phyloP scores from a whole-genome alignment of 2,329 filamentous ascomycete species.

The Fusarium circinatum region DNA sequence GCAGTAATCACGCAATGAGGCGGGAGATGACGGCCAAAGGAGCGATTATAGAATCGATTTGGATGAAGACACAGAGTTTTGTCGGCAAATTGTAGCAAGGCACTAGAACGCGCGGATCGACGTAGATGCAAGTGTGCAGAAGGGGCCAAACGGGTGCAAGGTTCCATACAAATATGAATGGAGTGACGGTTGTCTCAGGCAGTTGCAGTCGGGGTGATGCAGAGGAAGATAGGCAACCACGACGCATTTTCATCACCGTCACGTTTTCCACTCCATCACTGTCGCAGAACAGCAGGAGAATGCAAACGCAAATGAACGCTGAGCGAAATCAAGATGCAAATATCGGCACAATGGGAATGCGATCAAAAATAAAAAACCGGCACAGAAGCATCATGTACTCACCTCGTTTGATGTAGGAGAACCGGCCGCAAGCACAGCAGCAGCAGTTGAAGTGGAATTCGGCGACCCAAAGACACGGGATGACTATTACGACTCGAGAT shows the following conservation, averaged over 20 bases:
- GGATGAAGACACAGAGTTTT: constrained; percentile 24
- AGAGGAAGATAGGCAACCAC: constrained; percentile 21
- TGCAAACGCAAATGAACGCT: neutral
- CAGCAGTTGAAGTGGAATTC: constrained; percentile 20
- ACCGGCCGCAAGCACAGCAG: constrained; percentile 30
- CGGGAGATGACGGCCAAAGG: constrained; percentile 23
- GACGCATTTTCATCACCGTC: constrained; percentile 19
- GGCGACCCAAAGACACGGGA: constrained; percentile 18
- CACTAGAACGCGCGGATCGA: constrained; percentile 11
- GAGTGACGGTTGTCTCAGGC: constrained; percentile 18
- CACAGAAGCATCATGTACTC: constrained; percentile 33
- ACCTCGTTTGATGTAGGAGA: constrained; percentile 33
- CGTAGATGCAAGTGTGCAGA: constrained; percentile 11
- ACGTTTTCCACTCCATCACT: constrained; percentile 8
- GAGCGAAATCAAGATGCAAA: neutral
- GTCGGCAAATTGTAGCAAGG: constrained; percentile 17
- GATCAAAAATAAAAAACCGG: constrained; percentile 8
- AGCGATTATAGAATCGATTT: constrained; percentile 10
- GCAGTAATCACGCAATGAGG: constrained; percentile 41
- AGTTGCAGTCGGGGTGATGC: constrained; percentile 13
- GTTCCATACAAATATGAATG: constrained; percentile 3
- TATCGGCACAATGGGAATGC: constrained; percentile 3
- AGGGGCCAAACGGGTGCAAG: constrained; percentile 3
- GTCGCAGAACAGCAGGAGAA: constrained; percentile 10
- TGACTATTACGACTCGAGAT: constrained; percentile 20